Base-by-base conservation (phyloP, 768 basidiomycete species). In the Chalciporus piperatus region DNA sequence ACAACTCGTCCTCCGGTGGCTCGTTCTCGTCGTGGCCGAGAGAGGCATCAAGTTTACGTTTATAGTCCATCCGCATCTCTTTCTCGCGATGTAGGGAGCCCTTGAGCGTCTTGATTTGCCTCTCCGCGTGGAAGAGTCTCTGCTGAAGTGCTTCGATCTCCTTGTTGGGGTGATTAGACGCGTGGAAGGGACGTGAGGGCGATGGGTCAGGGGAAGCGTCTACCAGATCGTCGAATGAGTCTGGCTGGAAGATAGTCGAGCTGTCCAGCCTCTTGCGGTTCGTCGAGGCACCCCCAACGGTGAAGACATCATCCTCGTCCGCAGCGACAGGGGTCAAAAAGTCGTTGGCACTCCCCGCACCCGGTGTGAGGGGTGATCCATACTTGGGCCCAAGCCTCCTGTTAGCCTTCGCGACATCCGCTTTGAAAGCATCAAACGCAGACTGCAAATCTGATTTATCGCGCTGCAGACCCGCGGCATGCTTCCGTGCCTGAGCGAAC, bases 391-490 rank as follows among this genome's bases (percentile, higher is more conserved):
- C 69, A 17, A 87, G 69, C 42, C 81, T 74, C 33, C 83, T 74
- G 10, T 75, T 78, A n/a, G 81, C 81, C 48, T 86, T 82, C 9
- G 80, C 78, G 43, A 83, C 73, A 41, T 95, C 90, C 0, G 78
- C 77, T 70, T 89, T 91, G 63, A 91, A 67, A 4, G 77, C 74
- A 60, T 97, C 93, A 22, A 98, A 73, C 4, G 82, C 74, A 54
- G 85, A 81, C 65, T 95, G 89, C 37, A 99, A 75, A 59, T 99
- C 96, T 23, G 84, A 86, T 74, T 95, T 96, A 68, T 99, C 97
- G 55, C 96, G 81, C 59, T 87, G 84, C 22, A 98, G 77, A 22
- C 89, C 85, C 1, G 95, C 95, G 2, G 89, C 84, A 48, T 87
- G 82, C 69, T 91, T 91, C 42, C 94, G 81, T 59, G 92, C 89